These are phyloP conservation scores for Rhodocollybia butyracea DNA, from an alignment of 768 basidiomycete genomes.

Conservation along the genomic window DNA sequence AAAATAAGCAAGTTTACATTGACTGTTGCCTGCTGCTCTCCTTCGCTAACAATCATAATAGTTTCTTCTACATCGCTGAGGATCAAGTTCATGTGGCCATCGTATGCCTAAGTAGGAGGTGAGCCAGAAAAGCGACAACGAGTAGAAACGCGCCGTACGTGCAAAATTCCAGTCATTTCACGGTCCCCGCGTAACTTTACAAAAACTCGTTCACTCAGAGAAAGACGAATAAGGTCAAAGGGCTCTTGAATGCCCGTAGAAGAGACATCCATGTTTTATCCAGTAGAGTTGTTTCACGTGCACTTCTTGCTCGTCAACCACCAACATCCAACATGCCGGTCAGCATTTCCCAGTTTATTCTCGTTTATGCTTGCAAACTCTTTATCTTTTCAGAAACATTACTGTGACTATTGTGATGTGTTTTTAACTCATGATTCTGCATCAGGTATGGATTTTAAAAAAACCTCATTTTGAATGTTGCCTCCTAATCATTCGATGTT, in stretches of 20 bases:
- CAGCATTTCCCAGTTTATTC: constrained; percentile 23
- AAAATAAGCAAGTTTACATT: constrained; percentile 34
- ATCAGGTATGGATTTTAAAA: constrained; percentile 54
- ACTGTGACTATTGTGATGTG: constrained; percentile 93
- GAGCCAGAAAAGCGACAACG: constrained; percentile 8
- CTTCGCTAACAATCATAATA: constrained; percentile 88
- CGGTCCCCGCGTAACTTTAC: constrained; percentile 96
- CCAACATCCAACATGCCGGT: constrained; percentile 70
- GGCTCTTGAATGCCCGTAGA: constrained; percentile 87
- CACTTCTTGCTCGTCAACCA: constrained; percentile 14
- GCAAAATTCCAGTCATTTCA: constrained; percentile 86
- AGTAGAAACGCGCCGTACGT: constrained; percentile 52
- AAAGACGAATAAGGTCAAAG: constrained; percentile 94
- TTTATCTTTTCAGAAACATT: constrained; percentile 73
- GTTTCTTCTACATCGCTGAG: constrained; percentile 97
- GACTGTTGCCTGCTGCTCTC: constrained; percentile 64
- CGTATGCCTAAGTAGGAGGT: constrained; percentile 73
- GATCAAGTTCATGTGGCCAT: constrained; percentile 99
- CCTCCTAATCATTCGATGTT: constrained; percentile 16
- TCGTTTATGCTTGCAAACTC: constrained; percentile 7
- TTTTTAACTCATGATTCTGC: constrained; percentile 93
- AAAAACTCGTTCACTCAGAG: constrained; percentile 96
- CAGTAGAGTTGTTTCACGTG: constrained; percentile 11
- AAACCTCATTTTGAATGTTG: constrained; percentile 6
- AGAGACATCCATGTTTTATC: constrained; percentile 58